Base-by-base conservation (phyloP, 345 rosid genomes). In the Eucalyptus lansdowneana region DNA sequence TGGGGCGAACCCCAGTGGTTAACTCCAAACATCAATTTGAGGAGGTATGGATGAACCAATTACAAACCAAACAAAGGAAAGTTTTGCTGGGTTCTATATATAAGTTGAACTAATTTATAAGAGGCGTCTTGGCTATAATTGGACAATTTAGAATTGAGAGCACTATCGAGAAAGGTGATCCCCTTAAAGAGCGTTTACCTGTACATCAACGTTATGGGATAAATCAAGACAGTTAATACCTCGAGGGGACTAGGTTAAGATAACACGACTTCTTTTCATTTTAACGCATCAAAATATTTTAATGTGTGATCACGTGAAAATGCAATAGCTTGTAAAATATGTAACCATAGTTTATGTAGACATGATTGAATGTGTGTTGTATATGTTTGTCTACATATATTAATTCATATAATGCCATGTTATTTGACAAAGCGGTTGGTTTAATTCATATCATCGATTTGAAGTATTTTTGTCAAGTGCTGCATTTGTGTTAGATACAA, bases 341-440 rank as follows among this genome's bases (percentile, higher is more conserved):
- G 37, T n/a, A 15, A 65, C 37, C 14, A 29, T 65, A 65, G 34
- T 14, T n/a, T n/a, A 8, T n/a, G 10, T 8, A n/a, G 76, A 14
- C 10, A 27, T 6, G 76, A 16, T 14, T 14, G 17, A n/a, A 65
- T 65, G 21, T 4, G 76, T 7, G 17, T n/a, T 14, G 4, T 29
- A 7, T n/a, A 7, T 15, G 17, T 65, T 65, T 65, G 19, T 65
- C 76, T 65, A n/a, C 76, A 65, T 15, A 65, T n/a, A n/a, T 15
- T 15, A 65, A 65, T 14, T 65, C 34, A 6, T 65, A n/a, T 65
- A 14, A 7, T 65, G 40, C 5, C 6, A 2, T n/a, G 37, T 65
- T n/a, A 14, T 14, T 0, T 2, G 2, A n/a, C 5, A 65, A 0
- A 65, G 3, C 0, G 11, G 5, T 14, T 31, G 11, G 5, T 65